These are phyloP conservation scores for Yarrowia phangngaensis DNA, from an alignment of 805 yeast species.

Conservation along the genomic window DNA sequence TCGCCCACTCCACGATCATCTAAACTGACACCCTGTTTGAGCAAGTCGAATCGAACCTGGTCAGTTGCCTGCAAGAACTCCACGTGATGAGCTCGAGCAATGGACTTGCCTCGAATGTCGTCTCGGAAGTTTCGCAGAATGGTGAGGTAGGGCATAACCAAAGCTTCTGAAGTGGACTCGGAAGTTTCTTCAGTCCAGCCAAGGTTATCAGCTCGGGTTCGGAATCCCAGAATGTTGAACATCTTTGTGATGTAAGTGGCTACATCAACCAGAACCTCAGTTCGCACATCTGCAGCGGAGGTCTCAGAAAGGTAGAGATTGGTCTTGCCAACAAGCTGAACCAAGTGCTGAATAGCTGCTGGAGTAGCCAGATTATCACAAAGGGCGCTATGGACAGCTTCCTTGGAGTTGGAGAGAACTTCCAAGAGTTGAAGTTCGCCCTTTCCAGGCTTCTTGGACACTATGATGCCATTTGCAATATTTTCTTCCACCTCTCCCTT, in stretches of 20 bases:
- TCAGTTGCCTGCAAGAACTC: constrained; percentile 70
- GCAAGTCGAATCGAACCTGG: constrained; percentile 62
- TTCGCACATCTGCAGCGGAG: constrained; percentile 49
- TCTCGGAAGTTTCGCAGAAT: constrained; percentile 79
- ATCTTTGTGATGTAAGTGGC: constrained; percentile 70
- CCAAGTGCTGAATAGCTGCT: constrained; percentile 58
- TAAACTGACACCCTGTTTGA: constrained; percentile 72
- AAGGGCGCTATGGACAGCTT: constrained; percentile 67
- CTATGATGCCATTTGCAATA: constrained; percentile 47
- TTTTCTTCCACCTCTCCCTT: constrained; percentile 58
- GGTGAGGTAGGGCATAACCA: constrained; percentile 74
- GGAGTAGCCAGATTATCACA: constrained; percentile 88
- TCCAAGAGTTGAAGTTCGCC: constrained; percentile 55
- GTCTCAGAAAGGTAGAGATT: constrained; percentile 66
- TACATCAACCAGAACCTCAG: constrained; percentile 63
- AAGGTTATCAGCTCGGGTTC: constrained; percentile 58
- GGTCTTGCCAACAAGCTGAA: constrained; percentile 64
- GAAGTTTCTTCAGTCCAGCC: constrained; percentile 69
- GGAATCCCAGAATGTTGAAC: constrained; percentile 71
- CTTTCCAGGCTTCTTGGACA: constrained; percentile 58
- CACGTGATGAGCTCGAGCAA: constrained; percentile 50
- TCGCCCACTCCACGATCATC: constrained; percentile 81
- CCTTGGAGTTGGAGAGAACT: constrained; percentile 51
- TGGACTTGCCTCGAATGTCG: constrained; percentile 68
- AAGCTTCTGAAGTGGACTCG: constrained; percentile 51